A percentile compares a stretch with the other conserved stretches of the same genome.
phyloP scores from a whole-genome alignment of 2,329 filamentous ascomycete species.

The Coniochaeta prunicola region DNA sequence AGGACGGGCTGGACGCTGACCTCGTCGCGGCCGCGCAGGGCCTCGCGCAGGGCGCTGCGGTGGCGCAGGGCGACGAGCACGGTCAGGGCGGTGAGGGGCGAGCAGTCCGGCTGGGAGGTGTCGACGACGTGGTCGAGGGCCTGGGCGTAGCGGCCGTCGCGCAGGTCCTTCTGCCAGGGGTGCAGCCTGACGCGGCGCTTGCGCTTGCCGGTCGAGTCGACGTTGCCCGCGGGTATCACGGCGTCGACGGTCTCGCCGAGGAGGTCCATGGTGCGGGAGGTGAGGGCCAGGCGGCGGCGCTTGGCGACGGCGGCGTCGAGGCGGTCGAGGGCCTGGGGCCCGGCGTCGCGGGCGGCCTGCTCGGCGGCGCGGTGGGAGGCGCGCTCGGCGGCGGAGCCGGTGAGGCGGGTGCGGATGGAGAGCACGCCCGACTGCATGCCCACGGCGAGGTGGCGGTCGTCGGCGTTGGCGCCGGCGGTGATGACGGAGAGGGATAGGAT shows the following conservation, averaged over 20 bases:
- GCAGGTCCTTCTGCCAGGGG: constrained; percentile 74
- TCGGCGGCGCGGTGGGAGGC: constrained; percentile 67
- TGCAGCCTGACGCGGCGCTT: constrained; percentile 57
- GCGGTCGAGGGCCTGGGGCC: constrained; percentile 66
- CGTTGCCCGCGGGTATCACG: constrained; percentile 66
- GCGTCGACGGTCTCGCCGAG: constrained; percentile 82
- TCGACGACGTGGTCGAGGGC: constrained; percentile 76
- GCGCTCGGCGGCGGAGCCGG: constrained; percentile 73
- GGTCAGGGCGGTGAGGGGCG: constrained; percentile 60
- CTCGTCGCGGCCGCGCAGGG: constrained; percentile 76
- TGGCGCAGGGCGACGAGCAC: constrained; percentile 80
- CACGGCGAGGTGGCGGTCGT: constrained; percentile 89
- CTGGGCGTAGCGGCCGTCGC: constrained; percentile 66
- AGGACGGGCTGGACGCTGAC: constrained; percentile 73
- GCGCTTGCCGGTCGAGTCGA: constrained; percentile 24
- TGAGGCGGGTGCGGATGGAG: constrained; percentile 81
- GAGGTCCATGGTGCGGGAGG: constrained; percentile 59
- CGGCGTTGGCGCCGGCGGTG: constrained; percentile 54
- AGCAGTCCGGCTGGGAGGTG: constrained; percentile 40
- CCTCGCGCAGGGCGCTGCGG: constrained; percentile 74
- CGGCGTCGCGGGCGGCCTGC: constrained; percentile 70
- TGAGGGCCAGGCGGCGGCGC: constrained; percentile 50
- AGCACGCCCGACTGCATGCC: constrained; percentile 93
- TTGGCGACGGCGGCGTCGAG: constrained; percentile 65
- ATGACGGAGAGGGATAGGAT: constrained; percentile 80